Percentiles rank a stretch among this genome's conserved stretches.
phyloP scores from a whole-genome alignment of 148 eudicot species.

The Dysphania ambrosioides region DNA sequence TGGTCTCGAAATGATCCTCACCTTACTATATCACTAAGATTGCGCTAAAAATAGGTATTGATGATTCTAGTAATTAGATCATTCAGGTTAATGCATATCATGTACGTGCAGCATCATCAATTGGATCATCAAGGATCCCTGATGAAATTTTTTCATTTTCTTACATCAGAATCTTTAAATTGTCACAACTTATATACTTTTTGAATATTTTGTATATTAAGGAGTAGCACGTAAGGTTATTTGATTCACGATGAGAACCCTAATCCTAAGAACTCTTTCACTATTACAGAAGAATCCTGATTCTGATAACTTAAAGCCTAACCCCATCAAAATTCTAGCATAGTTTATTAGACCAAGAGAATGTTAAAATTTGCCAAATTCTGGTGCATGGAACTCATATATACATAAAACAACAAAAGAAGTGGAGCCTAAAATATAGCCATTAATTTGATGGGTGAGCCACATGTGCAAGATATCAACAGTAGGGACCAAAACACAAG shows the following conservation, averaged over 20 bases:
- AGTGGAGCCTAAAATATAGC: not conserved
- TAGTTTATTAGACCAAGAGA: not conserved
- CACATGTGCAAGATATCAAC: slow-evolving; percentile 66
- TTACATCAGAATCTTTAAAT: too few relatives aligned
- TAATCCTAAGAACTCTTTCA: too few relatives aligned
- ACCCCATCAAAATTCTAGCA: not conserved
- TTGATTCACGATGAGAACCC: too few relatives aligned
- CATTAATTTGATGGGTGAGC: slow-evolving; percentile 67
- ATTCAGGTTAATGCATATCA: not conserved
- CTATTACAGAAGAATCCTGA: too few relatives aligned
- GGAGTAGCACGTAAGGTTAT: too few relatives aligned
- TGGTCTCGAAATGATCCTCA: not conserved
- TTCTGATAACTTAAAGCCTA: too few relatives aligned
- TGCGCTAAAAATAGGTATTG: not conserved
- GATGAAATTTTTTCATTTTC: too few relatives aligned
- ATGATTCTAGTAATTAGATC: not conserved
- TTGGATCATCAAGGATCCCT: too few relatives aligned
- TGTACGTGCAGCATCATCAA: not conserved
- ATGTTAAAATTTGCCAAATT: not conserved
- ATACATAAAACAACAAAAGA: not conserved
- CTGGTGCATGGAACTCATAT: not conserved
- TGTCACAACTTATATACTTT: too few relatives aligned
- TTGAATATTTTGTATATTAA: too few relatives aligned
- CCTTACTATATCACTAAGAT: not conserved
- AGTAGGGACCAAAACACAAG: slow-evolving; percentile 51